Conservation (phyloP, 140 eudicot species). For the Flaveria floridana region DNA sequence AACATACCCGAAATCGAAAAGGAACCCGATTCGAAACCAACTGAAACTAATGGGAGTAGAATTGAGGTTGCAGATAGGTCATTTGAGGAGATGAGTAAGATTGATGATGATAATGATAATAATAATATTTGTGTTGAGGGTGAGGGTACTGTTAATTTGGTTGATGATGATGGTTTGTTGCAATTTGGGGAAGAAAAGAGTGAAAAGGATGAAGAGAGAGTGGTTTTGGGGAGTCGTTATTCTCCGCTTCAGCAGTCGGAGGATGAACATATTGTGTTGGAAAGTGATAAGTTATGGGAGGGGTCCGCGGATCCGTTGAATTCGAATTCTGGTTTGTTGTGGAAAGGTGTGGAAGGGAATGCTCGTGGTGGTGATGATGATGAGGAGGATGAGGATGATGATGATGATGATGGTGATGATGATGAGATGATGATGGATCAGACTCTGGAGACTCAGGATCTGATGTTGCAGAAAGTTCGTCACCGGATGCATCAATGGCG, state of each 20-base stretch:
- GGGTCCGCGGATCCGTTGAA: constrained; percentile 60
- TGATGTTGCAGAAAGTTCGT: constrained; percentile 86
- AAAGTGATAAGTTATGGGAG: constrained; percentile 49
- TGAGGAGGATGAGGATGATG: neutral
- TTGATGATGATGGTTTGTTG: constrained; percentile 31
- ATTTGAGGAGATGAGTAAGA: constrained; percentile 1
- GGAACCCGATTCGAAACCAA: constrained; percentile 29
- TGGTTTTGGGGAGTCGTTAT: constrained; percentile 37
- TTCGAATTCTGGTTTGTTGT: constrained; percentile 50
- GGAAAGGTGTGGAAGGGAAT: constrained; percentile 51
- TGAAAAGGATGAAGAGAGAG: constrained; percentile 34
- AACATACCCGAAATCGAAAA: constrained; percentile 54
- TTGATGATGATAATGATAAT: constrained; percentile 10
- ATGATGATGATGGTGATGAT: constrained; percentile 29
- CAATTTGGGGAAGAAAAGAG: constrained; percentile 17
- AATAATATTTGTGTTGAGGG: constrained; percentile 5
- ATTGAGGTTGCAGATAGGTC: constrained; percentile 32
- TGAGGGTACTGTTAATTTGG: constrained; percentile 23
- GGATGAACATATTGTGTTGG: constrained; percentile 43
- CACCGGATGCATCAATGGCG: constrained; percentile 94
- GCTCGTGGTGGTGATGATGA: constrained; percentile 37
- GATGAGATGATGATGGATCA: constrained; percentile 36
- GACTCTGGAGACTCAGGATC: constrained; percentile 66
- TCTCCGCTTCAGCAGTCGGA: constrained; percentile 42
- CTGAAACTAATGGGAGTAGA: constrained; percentile 24